Conservation (phyloP, 257 asterid species). For the Solanum pinnatisectum region DNA sequence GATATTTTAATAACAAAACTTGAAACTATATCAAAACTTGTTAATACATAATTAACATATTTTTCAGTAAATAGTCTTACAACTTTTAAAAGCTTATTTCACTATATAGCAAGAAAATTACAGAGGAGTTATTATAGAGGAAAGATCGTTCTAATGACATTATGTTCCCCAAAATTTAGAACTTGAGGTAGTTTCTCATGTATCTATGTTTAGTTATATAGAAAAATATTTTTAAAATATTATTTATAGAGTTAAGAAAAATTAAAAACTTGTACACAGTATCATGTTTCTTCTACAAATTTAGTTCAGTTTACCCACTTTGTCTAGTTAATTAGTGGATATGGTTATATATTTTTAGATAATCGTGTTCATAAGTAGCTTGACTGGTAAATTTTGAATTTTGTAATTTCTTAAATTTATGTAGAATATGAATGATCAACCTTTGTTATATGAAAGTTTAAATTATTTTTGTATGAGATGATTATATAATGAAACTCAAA, state of each 20-base stretch:
- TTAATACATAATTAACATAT: too few species aligned
- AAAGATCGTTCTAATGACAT: not conserved
- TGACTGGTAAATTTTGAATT: not conserved
- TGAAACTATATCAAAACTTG: not conserved
- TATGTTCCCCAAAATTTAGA: not conserved
- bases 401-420: not conserved
- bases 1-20: too few species aligned
- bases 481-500: not conserved
- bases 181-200: not conserved
- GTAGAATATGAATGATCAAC: not conserved
- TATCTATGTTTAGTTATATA: not conserved
- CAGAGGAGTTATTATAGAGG: not conserved
- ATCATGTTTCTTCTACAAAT: not conserved
- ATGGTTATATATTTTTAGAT: not conserved
- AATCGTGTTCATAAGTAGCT: not conserved
- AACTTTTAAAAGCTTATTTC: too few species aligned
- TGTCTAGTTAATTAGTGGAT: not conserved
- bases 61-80: not conserved
- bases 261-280: not conserved
- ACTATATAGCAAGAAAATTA: not conserved
- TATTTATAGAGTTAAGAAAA: not conserved
- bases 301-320: not conserved
- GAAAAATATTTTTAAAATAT: too few species aligned
- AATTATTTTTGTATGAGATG: too few species aligned
- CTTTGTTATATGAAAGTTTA: not conserved